These are phyloP conservation scores for Cryomyces minteri DNA, from an alignment of 495 filamentous ascomycete species.

Conservation along the genomic window DNA sequence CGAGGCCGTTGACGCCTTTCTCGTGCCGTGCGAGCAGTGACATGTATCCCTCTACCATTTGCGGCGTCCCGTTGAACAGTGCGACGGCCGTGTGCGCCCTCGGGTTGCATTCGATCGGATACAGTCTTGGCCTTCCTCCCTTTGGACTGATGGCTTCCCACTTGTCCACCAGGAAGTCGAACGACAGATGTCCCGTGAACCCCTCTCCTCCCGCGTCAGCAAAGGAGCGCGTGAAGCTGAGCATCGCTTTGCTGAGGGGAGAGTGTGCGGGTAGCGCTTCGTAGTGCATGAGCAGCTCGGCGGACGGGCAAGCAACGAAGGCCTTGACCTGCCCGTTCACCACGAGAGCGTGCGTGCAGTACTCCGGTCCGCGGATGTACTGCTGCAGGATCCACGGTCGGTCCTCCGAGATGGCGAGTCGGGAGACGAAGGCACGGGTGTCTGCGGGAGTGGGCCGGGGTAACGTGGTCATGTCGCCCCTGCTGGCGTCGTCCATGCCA, in stretches of 20 bases:
- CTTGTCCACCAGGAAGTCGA: constrained; percentile 41
- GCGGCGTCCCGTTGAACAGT: constrained; percentile 22
- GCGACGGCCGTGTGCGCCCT: constrained; percentile 40
- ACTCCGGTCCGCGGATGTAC: constrained; percentile 42
- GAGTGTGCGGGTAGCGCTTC: constrained; percentile 32
- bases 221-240: constrained; percentile 39
- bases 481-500: constrained; percentile 26
- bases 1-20: not conserved
- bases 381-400: constrained; percentile 53
- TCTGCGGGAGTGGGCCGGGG: constrained; percentile 32
- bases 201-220: constrained; percentile 25
- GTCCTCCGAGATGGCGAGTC: constrained; percentile 33
- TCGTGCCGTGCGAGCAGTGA: constrained; percentile 3
- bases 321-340: constrained; percentile 38
- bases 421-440: constrained; percentile 34
- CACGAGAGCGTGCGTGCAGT: constrained; percentile 49
- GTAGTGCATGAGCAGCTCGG: constrained; percentile 43
- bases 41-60: constrained; percentile 14
- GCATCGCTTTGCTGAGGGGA: constrained; percentile 35
- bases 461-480: constrained; percentile 31
- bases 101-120: constrained; percentile 46
- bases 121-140: constrained; percentile 13
- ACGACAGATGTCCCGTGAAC: constrained; percentile 51
- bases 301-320: constrained; percentile 42
- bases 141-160: constrained; percentile 11